phyloP scores from a whole-genome alignment of 1,139 yeast species.

The Entelexis sorbosivorans region DNA sequence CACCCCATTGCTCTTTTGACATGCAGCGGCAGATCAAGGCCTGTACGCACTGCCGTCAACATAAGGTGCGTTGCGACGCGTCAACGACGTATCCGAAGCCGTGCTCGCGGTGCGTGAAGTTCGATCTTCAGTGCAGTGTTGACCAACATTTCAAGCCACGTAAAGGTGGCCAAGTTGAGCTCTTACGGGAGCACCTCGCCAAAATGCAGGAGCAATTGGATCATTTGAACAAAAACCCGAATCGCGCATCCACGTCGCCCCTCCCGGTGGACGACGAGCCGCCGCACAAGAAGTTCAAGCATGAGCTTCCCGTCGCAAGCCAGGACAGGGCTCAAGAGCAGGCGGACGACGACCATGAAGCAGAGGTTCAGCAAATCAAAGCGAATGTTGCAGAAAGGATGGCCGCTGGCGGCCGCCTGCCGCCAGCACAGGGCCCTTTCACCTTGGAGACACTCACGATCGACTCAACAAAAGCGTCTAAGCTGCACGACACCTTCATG shows the following conservation, averaged over 20 bases:
- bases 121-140: conserved; percentile 72
- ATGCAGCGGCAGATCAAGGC: conserved; percentile 67
- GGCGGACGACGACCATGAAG: conserved; percentile 10
- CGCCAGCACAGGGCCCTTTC: conserved; percentile 22
- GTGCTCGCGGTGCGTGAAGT: conserved; percentile 69
- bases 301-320: background rate
- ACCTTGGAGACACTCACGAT: conserved; percentile 59
- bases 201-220: conserved; percentile 17
- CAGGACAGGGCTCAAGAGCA: background rate
- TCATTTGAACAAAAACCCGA: conserved; percentile 2
- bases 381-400: conserved; percentile 19
- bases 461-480: conserved; percentile 55
- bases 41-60: conserved; percentile 90
- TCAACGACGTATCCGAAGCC: conserved; percentile 72
- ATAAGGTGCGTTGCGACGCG: conserved; percentile 87
- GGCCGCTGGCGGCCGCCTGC: conserved; percentile 19
- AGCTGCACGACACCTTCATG: conserved; percentile 59
- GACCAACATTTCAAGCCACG: conserved; percentile 88
- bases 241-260: background rate
- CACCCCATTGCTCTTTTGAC: background rate
- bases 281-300: background rate
- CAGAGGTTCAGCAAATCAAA: conserved; percentile 11
- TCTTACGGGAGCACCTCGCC: conserved; percentile 50
- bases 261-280: background rate
- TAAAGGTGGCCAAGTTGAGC: conserved; percentile 79